Evolutionary conservation across 805 yeast species (phyloP).

Genomic region (Ogataea wickerhamii): DNA sequence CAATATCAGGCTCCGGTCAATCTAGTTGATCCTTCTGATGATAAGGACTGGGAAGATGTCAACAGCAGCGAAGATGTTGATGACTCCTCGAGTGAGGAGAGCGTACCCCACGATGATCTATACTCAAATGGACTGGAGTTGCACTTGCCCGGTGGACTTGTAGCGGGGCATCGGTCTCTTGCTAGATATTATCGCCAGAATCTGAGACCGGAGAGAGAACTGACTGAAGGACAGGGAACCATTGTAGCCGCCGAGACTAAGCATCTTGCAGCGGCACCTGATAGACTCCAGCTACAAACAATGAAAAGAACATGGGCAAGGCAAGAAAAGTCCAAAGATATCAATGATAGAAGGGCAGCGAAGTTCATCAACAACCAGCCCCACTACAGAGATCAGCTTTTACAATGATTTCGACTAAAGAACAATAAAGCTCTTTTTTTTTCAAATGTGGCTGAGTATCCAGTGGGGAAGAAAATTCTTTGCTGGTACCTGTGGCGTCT

Average conservation of each 20-base stretch:
- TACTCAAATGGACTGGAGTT: conserved; percentile 54
- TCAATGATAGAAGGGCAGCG: conserved; percentile 53
- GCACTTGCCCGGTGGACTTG: conserved; percentile 71
- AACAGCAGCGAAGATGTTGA: conserved; percentile 28
- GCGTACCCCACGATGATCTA: conserved; percentile 28
- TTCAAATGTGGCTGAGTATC: too few species aligned
- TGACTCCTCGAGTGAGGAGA: conserved; percentile 37
- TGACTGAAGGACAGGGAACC: conserved; percentile 66
- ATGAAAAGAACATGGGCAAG: conserved; percentile 61
- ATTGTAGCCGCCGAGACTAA: conserved; percentile 75
- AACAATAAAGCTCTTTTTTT: too few species aligned
- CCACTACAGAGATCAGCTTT: conserved; percentile 75
- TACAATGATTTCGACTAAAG: conserved; percentile 37
- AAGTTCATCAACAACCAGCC: conserved; percentile 78
- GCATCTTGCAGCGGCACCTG: conserved; percentile 41
- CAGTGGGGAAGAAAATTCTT: neutral
- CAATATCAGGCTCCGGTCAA: conserved; percentile 30
- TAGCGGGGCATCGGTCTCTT: conserved; percentile 78
- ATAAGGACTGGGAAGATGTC: conserved; percentile 34
- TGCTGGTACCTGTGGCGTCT: conserved; percentile 2
- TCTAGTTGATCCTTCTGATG: conserved; percentile 25
- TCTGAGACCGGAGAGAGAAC: conserved; percentile 43
- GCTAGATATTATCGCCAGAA: conserved; percentile 71
- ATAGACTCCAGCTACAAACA: conserved; percentile 38
- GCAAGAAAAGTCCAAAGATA: conserved; percentile 46